Base-by-base conservation (phyloP, 1,284 basidiomycete genomes). In the Tilletia horrida region DNA sequence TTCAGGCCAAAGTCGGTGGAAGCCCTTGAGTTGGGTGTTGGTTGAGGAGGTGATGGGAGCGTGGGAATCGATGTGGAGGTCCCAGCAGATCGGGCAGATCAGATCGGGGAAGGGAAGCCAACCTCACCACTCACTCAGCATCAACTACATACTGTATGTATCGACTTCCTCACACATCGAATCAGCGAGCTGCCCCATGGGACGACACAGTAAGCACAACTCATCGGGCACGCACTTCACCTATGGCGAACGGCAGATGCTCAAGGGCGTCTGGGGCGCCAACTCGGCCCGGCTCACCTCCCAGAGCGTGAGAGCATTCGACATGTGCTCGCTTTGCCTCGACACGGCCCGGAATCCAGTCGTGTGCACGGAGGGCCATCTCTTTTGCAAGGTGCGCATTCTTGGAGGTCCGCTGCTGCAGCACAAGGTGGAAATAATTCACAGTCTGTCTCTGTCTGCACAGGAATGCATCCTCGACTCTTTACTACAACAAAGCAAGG, bases 141-240 rank as follows among this genome's bases (percentile, higher is more conserved):
- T n/a, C n/a, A n/a, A n/a, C n/a, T n/a, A n/a, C n/a, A n/a, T n/a
- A n/a, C n/a, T n/a, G 35, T 4, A 40, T 40, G 35, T 6, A 40
- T 4, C 35, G 4, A 40, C 35, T 40, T 11, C 35, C 35, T 40
- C 35, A 40, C 35, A 40, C 35, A 48, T 3, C 47, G 47, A 18
- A 44, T 44, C 43, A 44, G 43, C 9, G 18, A 44, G 47, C 16
- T 48, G 47, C 47, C n/a, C 52, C 16, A 91, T 91, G 90, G 90
- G 90, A 64, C 91, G 91, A 83, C 90, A 92, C 80, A 90, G 88
- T 85, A 91, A 91, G 83, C 92, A 91, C 82, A 92, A 92, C 78
- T 92, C 91, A 2, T 89, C 89, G 0, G 35, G 48, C 27, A 59
- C 8, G 0, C 88, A 90, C 68, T 92, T 92, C 82, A 91, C 90